Base-by-base conservation (phyloP, 192 early-diverging fungal species). In the Ramicandelaber brevisporus region DNA sequence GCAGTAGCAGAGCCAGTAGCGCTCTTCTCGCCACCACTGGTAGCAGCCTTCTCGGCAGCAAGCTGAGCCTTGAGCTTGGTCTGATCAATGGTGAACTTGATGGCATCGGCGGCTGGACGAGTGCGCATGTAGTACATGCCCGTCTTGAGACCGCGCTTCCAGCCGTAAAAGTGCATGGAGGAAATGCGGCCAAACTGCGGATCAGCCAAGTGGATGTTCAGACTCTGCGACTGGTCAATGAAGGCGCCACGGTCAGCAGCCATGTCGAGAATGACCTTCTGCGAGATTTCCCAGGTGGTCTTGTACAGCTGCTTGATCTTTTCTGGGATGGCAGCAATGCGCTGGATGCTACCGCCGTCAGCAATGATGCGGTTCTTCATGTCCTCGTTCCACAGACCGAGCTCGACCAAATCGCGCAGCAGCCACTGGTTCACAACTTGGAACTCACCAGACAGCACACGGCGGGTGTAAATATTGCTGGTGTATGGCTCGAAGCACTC, bases 91-190 rank as follows among this genome's bases (percentile, higher is more conserved):
- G 90, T 97, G 44, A 93, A 93, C 68, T 97, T 82, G 59, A 97
- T 92, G 6, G 90, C 87, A 43, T 92, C 86, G 8, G 65, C 82
- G 8, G 90, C 87, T n/a, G 90, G 87, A 19, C 82, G 65, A 5
- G 85, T 82, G 22, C 90, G 76, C 30, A 97, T 55, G 50, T 97
- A 97, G 54, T 97, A 97, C 90, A 90, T 90, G 26, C 90, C 90
- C 5, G 90, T 97, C 73, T 97, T 97, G 11, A 97, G 61, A 2
- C 90, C 90, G 55, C 76, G 73, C 59, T 81, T 80, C 87, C 90
- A 93, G 8, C 80, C 90, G 48, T 93, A 89, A 41, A 97, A 93
- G 53, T 93, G 86, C 90, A 97, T 97, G 20, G 61, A 68, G 4
- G 90, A 87, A 36, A 97, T 59, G 52, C 85, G 88, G 46, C 76